A percentile compares a stretch with the other conserved stretches of the same genome.
Conservation (phyloP, 2,329 filamentous ascomycete species). For the Mycogone perniciosa region DNA sequence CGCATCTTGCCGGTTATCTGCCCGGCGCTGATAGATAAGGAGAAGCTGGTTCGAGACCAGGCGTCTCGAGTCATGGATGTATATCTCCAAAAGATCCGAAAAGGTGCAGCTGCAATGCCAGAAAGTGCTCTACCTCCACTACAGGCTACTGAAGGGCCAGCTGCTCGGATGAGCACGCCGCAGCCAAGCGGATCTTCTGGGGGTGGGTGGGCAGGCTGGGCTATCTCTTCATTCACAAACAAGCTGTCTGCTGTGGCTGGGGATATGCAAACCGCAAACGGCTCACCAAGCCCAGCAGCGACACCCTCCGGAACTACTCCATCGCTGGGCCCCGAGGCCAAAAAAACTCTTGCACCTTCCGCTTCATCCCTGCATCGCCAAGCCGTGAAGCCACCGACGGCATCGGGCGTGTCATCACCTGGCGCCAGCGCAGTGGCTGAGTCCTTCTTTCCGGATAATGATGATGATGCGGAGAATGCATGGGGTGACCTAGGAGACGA, state of each 20-base stretch:
- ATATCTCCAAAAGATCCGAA: constrained; percentile 77
- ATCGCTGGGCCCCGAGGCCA: constrained; percentile 33
- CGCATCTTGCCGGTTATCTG: constrained; percentile 81
- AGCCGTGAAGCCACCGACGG: constrained; percentile 47
- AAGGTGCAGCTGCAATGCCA: constrained; percentile 69
- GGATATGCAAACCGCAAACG: constrained; percentile 64
- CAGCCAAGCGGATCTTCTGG: constrained; percentile 51
- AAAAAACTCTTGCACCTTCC: constrained; percentile 40
- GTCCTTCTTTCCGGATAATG: constrained; percentile 49
- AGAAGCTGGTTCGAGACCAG: constrained; percentile 89
- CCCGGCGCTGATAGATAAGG: constrained; percentile 83
- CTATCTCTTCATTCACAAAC: constrained; percentile 97
- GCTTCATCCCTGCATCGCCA: constrained; percentile 56
- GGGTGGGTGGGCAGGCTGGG: constrained; percentile 80
- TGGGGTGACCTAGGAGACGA: constrained; percentile 68
- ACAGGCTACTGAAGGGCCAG: constrained; percentile 42
- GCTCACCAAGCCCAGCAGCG: constrained; percentile 35
- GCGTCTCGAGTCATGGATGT: constrained; percentile 82
- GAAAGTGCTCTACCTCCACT: constrained; percentile 71
- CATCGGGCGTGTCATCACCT: constrained; percentile 44
- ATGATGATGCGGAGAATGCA: constrained; percentile 60
- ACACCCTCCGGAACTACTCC: constrained; percentile 26
- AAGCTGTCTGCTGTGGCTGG: constrained; percentile 79
- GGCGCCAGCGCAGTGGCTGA: constrained; percentile 38
- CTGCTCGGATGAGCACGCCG: constrained; percentile 73